A percentile compares a stretch with the other conserved stretches of the same genome.
These are phyloP conservation scores for Phoma sp. DNA, from an alignment of 2,329 filamentous ascomycete species.

Conservation along the genomic window DNA sequence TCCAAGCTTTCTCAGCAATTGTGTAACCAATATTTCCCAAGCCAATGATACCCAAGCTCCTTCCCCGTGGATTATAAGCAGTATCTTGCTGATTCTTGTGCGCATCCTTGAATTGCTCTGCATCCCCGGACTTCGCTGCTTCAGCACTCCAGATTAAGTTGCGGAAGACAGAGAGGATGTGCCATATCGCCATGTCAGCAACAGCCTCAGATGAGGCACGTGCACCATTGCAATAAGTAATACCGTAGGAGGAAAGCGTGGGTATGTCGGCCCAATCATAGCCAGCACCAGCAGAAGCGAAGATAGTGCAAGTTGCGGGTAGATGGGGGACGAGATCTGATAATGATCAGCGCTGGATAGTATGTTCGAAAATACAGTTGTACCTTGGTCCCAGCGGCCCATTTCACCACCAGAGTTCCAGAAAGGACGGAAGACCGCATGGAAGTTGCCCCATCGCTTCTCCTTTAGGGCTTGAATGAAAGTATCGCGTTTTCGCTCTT, in stretches of 20 bases:
- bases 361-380: no score
- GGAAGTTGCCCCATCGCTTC: conserved; percentile 52
- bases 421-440: conserved; percentile 63
- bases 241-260: conserved; percentile 66
- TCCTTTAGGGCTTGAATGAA: conserved; percentile 50
- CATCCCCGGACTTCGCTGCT: conserved; percentile 59
- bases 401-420: conserved; percentile 72
- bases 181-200: conserved; percentile 73
- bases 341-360: no score
- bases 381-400: conserved; percentile 70
- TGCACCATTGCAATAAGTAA: conserved; percentile 77
- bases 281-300: conserved; percentile 66
- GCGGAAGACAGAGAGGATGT: no score
- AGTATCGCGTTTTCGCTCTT: conserved; percentile 22
- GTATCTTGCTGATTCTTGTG: no score
- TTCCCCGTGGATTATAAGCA: no score
- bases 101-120: no score
- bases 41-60: no score
- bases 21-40: no score
- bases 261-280: conserved; percentile 70
- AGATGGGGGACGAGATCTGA: conserved; percentile 65
- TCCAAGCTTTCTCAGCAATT: no score
- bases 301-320: conserved; percentile 62
- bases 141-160: conserved; percentile 70
- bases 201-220: conserved; percentile 75